These are phyloP conservation scores for Syzygium syzygioides DNA, from an alignment of 441 rosid species.

Conservation along the genomic window DNA sequence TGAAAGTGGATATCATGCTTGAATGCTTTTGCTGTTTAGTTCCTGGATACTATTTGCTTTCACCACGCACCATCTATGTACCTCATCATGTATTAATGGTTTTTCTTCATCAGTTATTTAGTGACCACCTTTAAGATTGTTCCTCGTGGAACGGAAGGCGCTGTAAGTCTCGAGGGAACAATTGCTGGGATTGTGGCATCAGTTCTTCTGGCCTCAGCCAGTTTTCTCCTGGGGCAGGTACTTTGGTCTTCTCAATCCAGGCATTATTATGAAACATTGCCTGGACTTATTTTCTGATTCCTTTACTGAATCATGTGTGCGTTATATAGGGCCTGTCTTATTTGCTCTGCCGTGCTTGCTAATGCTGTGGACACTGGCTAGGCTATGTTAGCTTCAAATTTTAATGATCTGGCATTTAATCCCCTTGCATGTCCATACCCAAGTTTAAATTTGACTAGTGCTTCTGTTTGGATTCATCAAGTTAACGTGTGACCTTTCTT, in stretches of 20 bases:
- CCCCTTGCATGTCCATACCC: neutral
- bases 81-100: neutral
- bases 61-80: neutral
- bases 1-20: neutral
- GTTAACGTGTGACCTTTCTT: neutral
- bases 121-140: slow-evolving; percentile 81
- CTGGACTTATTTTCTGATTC: neutral
- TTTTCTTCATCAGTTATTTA: slow-evolving; percentile 46
- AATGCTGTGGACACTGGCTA: neutral
- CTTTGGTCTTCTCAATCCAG: neutral
- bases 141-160: slow-evolving; percentile 97
- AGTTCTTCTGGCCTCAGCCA: slow-evolving; percentile 56
- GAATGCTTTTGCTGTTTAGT: neutral
- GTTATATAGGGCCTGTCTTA: neutral
- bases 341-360: neutral
- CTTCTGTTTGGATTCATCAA: neutral
- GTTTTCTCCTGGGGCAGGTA: slow-evolving; percentile 72
- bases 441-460: neutral
- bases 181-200: slow-evolving; percentile 81
- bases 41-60: neutral
- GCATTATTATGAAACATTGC: neutral
- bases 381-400: neutral
- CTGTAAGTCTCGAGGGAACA: slow-evolving; percentile 92
- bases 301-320: neutral
- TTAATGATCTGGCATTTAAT: neutral